Percentiles rank a stretch among this genome's conserved stretches.
These are phyloP conservation scores for Guyanaporus albipodus DNA, from an alignment of 768 basidiomycete genomes.

Conservation along the genomic window DNA sequence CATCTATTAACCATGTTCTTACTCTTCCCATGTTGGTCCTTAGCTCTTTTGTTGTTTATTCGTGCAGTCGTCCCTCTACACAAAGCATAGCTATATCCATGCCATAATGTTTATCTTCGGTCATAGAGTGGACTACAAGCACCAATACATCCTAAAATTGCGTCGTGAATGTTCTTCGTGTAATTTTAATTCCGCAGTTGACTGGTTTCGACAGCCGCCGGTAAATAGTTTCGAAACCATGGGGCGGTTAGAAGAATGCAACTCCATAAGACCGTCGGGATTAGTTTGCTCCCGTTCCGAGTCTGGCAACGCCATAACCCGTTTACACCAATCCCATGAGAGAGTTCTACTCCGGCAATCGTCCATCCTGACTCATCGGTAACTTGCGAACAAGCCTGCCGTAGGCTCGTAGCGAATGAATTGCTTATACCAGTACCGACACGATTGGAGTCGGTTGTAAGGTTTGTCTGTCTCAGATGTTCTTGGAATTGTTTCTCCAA, in stretches of 20 bases:
- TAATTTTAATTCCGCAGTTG: conserved; percentile 4
- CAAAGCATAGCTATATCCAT: conserved; percentile 17
- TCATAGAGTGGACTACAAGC: conserved; percentile 15
- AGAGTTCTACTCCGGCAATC: conserved; percentile 4
- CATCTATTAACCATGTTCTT: neutral
- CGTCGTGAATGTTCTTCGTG: conserved; percentile 12
- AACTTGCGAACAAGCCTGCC: conserved; percentile 15
- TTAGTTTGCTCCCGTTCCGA: neutral
- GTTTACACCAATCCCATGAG: neutral
- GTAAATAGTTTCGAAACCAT: conserved; percentile 11
- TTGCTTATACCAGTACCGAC: conserved; percentile 18
- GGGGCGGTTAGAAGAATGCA: neutral
- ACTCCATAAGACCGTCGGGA: neutral
- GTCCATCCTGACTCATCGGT: conserved; percentile 7
- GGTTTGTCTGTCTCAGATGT: conserved; percentile 18
- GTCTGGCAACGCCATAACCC: no score
- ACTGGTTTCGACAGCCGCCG: conserved; percentile 8
- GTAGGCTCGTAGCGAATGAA: conserved; percentile 22
- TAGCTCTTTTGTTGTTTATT: conserved; percentile 1
- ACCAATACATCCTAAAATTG: conserved; percentile 13
- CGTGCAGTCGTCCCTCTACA: conserved; percentile 6
- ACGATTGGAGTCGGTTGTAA: conserved; percentile 21
- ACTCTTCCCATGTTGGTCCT: neutral
- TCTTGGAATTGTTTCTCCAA: conserved; percentile 8
- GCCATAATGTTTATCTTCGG: conserved; percentile 18